A percentile compares a stretch with the other conserved stretches of the same genome.
These are phyloP conservation scores for Amanita phalloides DNA, from an alignment of 768 basidiomycete genomes.

Conservation along the genomic window DNA sequence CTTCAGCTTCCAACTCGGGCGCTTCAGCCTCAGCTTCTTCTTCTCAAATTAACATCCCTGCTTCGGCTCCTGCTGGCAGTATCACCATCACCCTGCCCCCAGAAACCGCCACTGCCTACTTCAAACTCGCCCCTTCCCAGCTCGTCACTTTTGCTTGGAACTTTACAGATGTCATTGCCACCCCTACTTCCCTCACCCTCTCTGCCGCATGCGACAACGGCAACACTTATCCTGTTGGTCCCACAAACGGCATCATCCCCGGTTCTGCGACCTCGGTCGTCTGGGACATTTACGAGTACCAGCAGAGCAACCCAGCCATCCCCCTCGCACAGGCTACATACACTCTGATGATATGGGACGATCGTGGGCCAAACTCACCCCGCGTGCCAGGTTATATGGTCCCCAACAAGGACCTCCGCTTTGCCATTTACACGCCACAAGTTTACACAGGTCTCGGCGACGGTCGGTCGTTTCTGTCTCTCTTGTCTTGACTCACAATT, in stretches of 20 bases:
- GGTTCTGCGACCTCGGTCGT: conserved; percentile 62
- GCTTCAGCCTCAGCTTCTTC: background rate
- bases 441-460: conserved; percentile 55
- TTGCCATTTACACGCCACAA: conserved; percentile 78
- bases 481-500: background rate
- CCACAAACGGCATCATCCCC: conserved; percentile 58
- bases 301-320: conserved; percentile 44
- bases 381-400: conserved; percentile 53
- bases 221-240: conserved; percentile 83
- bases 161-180: conserved; percentile 61
- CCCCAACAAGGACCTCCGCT: conserved; percentile 60
- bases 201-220: conserved; percentile 78
- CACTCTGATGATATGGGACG: conserved; percentile 72
- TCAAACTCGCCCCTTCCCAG: conserved; percentile 70
- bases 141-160: conserved; percentile 89
- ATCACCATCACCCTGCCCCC: conserved; percentile 74
- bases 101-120: conserved; percentile 72
- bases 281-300: conserved; percentile 77
- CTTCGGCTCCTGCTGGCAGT: conserved; percentile 48
- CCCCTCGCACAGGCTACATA: conserved; percentile 73
- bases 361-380: conserved; percentile 57
- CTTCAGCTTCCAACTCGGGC: background rate
- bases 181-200: conserved; percentile 69
- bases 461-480: conserved; percentile 21
- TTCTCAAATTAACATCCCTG: conserved; percentile 25